A percentile compares a stretch with the other conserved stretches of the same genome.
Conservation (phyloP, 1,139 yeast species). For the Hemisphaericaspora xylofermentans region DNA sequence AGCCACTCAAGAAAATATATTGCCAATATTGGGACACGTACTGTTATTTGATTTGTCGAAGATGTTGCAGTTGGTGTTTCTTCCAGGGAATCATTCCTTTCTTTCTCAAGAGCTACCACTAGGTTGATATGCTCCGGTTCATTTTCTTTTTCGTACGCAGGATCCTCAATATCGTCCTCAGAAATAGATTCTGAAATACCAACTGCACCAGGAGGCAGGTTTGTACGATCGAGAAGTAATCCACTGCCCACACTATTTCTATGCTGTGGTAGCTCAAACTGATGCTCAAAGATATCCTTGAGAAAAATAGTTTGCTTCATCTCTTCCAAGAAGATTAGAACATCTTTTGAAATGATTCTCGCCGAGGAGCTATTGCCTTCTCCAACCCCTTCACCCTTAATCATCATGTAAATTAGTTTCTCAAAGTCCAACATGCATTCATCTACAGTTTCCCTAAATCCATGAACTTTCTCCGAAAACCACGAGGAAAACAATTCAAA, state of each 20-base stretch:
- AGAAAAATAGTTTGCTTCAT: conserved; percentile 20
- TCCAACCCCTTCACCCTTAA: conserved; percentile 28
- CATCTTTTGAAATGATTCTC: conserved; percentile 17
- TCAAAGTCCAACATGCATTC: conserved; percentile 21
- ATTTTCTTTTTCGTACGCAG: conserved; percentile 8
- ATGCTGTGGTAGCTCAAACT: neutral
- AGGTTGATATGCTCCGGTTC: conserved; percentile 14
- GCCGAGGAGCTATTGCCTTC: conserved; percentile 1
- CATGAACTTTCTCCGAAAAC: conserved; percentile 19
- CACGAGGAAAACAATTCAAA: conserved; percentile 24
- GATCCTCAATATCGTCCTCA: conserved; percentile 13
- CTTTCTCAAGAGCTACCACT: conserved; percentile 5
- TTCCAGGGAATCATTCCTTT: neutral
- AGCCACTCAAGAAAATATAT: conserved; percentile 12
- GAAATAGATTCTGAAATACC: neutral
- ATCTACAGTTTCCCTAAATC: conserved; percentile 6
- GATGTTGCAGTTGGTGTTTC: neutral
- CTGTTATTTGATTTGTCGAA: neutral
- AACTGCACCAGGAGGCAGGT: neutral
- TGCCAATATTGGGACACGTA: conserved; percentile 1
- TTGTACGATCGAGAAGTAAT: conserved; percentile 1
- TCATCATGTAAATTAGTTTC: conserved; percentile 29
- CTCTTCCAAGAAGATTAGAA: conserved; percentile 20
- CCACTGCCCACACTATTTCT: conserved; percentile 1
- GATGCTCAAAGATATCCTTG: conserved; percentile 2